phyloP scores from a whole-genome alignment of 495 filamentous ascomycete genomes.

The Terfezia boudieri region DNA sequence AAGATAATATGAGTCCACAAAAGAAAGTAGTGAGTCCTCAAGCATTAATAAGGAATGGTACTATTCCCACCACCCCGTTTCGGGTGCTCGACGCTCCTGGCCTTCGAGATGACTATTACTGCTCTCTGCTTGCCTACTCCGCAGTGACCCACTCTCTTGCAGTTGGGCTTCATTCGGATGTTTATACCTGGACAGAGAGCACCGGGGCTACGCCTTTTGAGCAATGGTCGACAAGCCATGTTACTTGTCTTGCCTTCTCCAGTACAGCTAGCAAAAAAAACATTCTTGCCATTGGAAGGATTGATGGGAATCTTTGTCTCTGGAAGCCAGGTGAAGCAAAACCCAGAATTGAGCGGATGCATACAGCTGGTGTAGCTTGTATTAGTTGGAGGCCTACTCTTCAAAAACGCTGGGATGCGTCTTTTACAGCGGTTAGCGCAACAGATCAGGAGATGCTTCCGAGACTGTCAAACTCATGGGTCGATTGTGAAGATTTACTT shows the following conservation, averaged over 20 bases:
- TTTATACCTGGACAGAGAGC: conserved; percentile 78
- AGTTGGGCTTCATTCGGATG: conserved; percentile 50
- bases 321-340: conserved; percentile 37
- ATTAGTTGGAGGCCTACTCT: conserved; percentile 41
- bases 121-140: conserved; percentile 73
- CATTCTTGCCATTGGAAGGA: conserved; percentile 70
- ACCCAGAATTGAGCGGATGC: conserved; percentile 50
- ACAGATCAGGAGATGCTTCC: neutral
- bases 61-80: conserved; percentile 3
- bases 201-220: conserved; percentile 26
- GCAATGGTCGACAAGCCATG: conserved; percentile 25
- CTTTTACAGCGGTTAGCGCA: neutral
- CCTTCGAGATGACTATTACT: conserved; percentile 88
- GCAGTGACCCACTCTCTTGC: conserved; percentile 49
- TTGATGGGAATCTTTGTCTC: conserved; percentile 35
- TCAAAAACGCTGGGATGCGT: conserved; percentile 7
- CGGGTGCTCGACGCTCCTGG: conserved; percentile 68
- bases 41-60: neutral
- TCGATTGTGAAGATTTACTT: conserved; percentile 55
- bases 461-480: conserved; percentile 9
- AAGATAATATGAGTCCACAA: neutral
- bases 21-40: neutral
- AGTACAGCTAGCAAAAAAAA: conserved; percentile 50
- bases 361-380: conserved; percentile 51
- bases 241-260: conserved; percentile 78